Base-by-base conservation (phyloP, 2,329 filamentous ascomycete species). In the Coleophoma eucalyptorum region DNA sequence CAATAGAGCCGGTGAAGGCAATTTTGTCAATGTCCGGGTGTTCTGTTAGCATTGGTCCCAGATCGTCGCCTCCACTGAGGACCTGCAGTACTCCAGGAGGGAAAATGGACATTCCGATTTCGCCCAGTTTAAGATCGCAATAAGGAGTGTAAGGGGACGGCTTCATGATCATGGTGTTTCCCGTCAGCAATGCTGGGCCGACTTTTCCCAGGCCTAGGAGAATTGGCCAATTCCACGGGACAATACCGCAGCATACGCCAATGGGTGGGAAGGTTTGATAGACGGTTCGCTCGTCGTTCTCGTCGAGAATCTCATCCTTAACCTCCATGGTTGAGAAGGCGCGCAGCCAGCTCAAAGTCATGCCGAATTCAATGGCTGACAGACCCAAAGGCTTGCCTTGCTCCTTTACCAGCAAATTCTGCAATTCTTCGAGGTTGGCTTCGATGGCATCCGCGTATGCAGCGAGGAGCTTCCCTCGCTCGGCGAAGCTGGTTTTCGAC, bases 191-290 rank as follows among this genome's bases (percentile, higher is more conserved):
- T 0, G 76, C 70, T 0, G 73, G 69, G 4, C 66, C 69, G 21
- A 79, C 69, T 62, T 83, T 83, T 38, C 76, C 67, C 41, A 72
- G 68, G 12, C 70, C 70, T 1, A 77, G 65, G 51, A 74, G 68
- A 16, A 76, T 51, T 1, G 74, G 74, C 54, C 73, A 83, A 61
- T 84, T 84, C 80, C 81, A 84, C 1, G 80, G 80, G 15, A 78
- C 76, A 56, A 84, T 82, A 52, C 74, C 80, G 16, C 70, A 75
- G 2, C 72, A 67, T 3, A 78, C 70, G 32, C 78, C 77, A 43
- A 79, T 67, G 0, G 77, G 77, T 16, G 65, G 63, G 58, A 72
- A 13, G 68, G 74, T 38, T 21, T 48, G 50, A 5, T 20, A 43
- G 11, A 48, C 40, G 15, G 19, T 43, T 8, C 43, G 43, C 33